phyloP scores from a whole-genome alignment of 139 green algal genomes.

The Nannochloris sp. region DNA sequence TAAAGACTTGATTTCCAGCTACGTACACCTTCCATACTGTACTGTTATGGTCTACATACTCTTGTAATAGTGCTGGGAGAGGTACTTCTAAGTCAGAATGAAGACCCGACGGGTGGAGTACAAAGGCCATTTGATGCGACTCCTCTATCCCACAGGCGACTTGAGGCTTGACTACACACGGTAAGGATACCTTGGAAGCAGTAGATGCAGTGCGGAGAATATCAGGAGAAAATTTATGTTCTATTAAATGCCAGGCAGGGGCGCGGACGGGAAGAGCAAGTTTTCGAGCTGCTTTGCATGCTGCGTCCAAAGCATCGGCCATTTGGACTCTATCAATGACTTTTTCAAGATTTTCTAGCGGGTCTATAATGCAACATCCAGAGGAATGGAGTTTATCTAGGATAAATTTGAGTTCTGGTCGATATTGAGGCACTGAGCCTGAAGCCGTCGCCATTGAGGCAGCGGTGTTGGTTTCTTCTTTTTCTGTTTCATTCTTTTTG shows the following conservation, averaged over 20 bases:
- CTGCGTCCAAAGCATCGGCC: conserved; percentile 1
- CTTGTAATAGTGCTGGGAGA: conserved; percentile 56
- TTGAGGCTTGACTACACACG: conserved; percentile 63
- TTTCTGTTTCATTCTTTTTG: background rate
- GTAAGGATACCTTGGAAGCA: conserved; percentile 31
- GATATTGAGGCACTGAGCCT: background rate
- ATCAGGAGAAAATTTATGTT: background rate
- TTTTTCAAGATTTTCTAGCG: background rate
- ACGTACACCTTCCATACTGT: conserved; percentile 73
- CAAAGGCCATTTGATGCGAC: conserved; percentile 65
- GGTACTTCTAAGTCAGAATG: conserved; percentile 26
- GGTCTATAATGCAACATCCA: conserved; percentile 18
- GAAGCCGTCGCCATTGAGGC: background rate
- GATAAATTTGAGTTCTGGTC: background rate
- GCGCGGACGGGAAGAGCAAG: conserved; percentile 1
- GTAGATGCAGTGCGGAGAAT: background rate
- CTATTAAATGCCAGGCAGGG: conserved; percentile 1
- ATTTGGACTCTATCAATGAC: conserved; percentile 28
- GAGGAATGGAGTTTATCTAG: background rate
- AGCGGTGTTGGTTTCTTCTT: background rate
- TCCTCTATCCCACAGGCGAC: conserved; percentile 60
- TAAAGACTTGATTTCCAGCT: conserved; percentile 53
- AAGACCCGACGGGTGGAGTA: conserved; percentile 19
- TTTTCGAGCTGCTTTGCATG: conserved; percentile 4
- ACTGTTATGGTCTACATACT: conserved; percentile 74